Evolutionary conservation across 345 rosid species (phyloP), one percentile per base, ranked within the genome.

Genomic region (Cardamine resedifolia): DNA sequence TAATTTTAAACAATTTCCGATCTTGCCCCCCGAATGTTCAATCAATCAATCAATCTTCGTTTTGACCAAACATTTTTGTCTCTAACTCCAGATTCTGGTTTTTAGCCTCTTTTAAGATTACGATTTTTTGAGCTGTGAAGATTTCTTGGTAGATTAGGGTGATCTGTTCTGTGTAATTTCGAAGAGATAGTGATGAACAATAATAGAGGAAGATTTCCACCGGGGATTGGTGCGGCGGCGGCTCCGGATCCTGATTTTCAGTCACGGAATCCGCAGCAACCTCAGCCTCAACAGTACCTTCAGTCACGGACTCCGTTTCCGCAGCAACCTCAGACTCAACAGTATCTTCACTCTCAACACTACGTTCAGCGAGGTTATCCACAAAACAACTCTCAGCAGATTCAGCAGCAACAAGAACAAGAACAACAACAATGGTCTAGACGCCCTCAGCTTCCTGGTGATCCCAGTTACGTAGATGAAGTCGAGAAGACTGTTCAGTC

Each of bases 401-500:
- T 64, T 66, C 87, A 75, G 0, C 76, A 72, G 0, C 87, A 66
- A 0, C 78, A 81, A 1, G 79, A 73, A 0, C 76, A 72, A 0
- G 85, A 69, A 0, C 78, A 81, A 1, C 80, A 73, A 0, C 88
- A 86, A 68, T 90, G 91, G 96, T 72, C 85, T 62, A 70, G 87
- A 75, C 80, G 85, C 58, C 48, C 52, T 70, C 85, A 81, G 82
- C 76, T 88, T 58, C 55, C 74, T 23, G 82, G 70, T 16, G 56
- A 72, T 62, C 21, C 60, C 0, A 79, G 67, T 70, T 79, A 75
- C 21, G 73, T 69, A 1, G 93, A 83, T 19, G 97, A 88, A 82
- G 96, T 94, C 38, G 95, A 94, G 81, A 94, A 91, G 88, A 91
- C 95, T 3, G 90, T 89, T 58, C 98, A 91, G 52, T 88, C 98